phyloP scores from a whole-genome alignment of 2,329 filamentous ascomycete species.

The Alternaria sp. region DNA sequence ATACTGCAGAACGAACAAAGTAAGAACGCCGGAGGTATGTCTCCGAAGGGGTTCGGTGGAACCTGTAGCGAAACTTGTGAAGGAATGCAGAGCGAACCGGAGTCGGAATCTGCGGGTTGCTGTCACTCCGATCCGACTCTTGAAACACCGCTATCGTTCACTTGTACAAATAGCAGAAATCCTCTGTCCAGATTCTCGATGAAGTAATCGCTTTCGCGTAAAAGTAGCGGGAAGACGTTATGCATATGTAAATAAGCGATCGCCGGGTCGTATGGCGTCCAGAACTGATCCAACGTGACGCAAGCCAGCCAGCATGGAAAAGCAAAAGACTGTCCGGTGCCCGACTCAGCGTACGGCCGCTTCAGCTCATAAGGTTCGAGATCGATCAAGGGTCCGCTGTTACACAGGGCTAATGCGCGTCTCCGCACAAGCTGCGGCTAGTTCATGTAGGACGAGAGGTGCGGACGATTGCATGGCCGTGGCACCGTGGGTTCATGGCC shows the following conservation, averaged over 20 bases:
- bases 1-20: not conserved
- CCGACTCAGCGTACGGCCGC: constrained; percentile 4
- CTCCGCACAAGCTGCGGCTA: constrained; percentile 16
- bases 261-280: not conserved
- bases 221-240: constrained; percentile 1
- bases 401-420: constrained; percentile 6
- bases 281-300: constrained; percentile 11
- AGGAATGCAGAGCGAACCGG: not conserved
- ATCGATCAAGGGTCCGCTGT: constrained; percentile 15
- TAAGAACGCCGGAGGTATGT: not conserved
- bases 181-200: not conserved
- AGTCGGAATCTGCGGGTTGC: not conserved
- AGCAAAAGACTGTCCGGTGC: constrained; percentile 7
- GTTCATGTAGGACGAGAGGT: constrained; percentile 1
- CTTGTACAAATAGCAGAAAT: not conserved
- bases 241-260: constrained; percentile 1
- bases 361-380: constrained; percentile 10
- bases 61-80: constrained; percentile 6
- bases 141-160: constrained; percentile 2
- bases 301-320: constrained; percentile 17
- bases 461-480: constrained; percentile 1
- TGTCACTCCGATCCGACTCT: constrained; percentile 1
- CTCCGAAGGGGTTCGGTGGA: not conserved
- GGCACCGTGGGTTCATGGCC: not conserved
- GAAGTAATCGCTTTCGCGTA: not conserved